Evolutionary conservation across 2,329 filamentous ascomycete species (phyloP), one percentile per base, ranked within the genome.

Genomic region (Didymosphaeria variabile): DNA sequence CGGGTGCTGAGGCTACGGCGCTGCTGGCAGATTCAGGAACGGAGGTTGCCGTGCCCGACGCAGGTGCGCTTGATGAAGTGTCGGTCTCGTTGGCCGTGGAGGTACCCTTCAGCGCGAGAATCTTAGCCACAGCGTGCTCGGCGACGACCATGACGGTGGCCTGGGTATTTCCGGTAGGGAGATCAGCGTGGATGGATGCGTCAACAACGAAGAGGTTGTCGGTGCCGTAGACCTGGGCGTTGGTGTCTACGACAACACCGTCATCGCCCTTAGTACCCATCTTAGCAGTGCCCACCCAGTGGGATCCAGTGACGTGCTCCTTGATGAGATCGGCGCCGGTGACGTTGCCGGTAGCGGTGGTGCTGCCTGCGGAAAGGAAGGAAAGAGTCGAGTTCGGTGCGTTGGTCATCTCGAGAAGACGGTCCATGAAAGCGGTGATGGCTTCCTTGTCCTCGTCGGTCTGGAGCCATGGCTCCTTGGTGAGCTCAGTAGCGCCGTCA

Each of bases 131-230:
- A 9, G 88, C 88, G 45, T 84, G 83, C 80, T 91, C 89, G 19
- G 88, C 85, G 19, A 84, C 87, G 38, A 88, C 82, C 72, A 91
- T 87, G 67, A 91, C 86, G 42, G 87, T 84, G 1, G 87, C 85
- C 51, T 87, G 86, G 1, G 90, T 90, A 77, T 92, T 92, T 19
- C 88, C 87, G 0, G 88, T 88, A 2, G 88, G 83, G 67, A 91
- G 86, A 64, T 90, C 89, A 0, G 90, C 89, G 79, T 91, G 90
- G 26, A 83, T 79, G 0, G 77, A 80, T 0, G 79, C 80, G 60
- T 83, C 81, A 2, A 83, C 81, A 1, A 83, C 80, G 52, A 81
- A 78, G 6, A 83, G 67, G 38, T 81, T 81, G 49, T 76, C 66
- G 1, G 80, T 80, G 2, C 76, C 76, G 69, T 83, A 72, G 5